These are phyloP conservation scores for Uncinocarpus reesii DNA, from an alignment of 2,329 filamentous ascomycete species.

Conservation along the genomic window DNA sequence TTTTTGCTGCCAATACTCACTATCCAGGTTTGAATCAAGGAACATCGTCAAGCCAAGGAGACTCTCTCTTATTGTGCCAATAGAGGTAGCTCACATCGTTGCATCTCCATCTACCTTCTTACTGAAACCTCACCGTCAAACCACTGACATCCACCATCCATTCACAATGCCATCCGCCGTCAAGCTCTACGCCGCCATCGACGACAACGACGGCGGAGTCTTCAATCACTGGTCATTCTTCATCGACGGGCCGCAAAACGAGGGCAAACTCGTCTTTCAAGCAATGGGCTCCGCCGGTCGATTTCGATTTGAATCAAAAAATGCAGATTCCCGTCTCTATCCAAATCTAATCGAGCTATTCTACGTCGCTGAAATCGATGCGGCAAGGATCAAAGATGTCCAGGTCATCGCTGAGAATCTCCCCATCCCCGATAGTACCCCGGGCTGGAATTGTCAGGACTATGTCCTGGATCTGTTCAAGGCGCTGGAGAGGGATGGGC, in stretches of 20 bases:
- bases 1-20: too few relatives aligned
- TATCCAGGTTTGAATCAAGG: too few relatives aligned
- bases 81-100: too few relatives aligned
- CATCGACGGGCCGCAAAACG: not conserved
- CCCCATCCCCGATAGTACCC: constrained; percentile 18
- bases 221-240: constrained; percentile 4
- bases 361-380: constrained; percentile 7
- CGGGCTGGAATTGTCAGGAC: constrained; percentile 23
- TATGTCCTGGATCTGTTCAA: constrained; percentile 23
- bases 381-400: constrained; percentile 13
- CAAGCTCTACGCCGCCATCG: constrained; percentile 1
- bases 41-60: too few relatives aligned
- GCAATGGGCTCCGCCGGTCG: constrained; percentile 7
- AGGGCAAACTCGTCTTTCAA: constrained; percentile 6
- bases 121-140: not conserved
- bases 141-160: not conserved
- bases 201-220: not conserved
- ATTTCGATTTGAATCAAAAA: constrained; percentile 11
- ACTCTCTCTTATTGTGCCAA: too few relatives aligned
- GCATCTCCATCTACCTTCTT: not conserved
- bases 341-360: constrained; percentile 9
- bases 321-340: constrained; percentile 8
- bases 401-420: constrained; percentile 16
- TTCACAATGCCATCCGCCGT: not conserved
- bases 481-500: constrained; percentile 14